These are phyloP conservation scores for Boletus sp. DNA, from an alignment of 1,284 basidiomycete genomes.

Conservation along the genomic window DNA sequence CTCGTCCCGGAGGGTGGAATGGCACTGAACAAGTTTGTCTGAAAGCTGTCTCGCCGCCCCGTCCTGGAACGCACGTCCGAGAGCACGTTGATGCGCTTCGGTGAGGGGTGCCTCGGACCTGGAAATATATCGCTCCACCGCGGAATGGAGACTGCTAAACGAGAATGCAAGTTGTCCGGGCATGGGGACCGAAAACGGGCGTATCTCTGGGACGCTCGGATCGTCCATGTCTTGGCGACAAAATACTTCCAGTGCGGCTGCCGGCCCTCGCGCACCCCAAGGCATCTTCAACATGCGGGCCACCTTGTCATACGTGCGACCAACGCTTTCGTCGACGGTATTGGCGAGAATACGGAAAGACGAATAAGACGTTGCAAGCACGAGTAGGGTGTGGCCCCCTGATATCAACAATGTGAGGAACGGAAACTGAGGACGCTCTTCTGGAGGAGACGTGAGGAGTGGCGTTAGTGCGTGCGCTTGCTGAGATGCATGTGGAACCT, in stretches of 20 bases:
- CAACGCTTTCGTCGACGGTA: constrained; percentile 75
- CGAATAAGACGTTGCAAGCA: constrained; percentile 61
- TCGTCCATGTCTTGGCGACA: constrained; percentile 37
- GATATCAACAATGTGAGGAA: constrained; percentile 86
- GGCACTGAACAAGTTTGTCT: constrained; percentile 63
- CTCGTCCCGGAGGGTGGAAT: constrained; percentile 45
- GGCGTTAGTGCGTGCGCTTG: constrained; percentile 93
- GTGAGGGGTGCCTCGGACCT: constrained; percentile 21
- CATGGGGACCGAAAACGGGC: constrained; percentile 52
- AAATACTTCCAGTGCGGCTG: constrained; percentile 75
- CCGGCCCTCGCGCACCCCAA: constrained; percentile 60
- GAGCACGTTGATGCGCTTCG: constrained; percentile 38
- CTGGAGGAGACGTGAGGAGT: constrained; percentile 58
- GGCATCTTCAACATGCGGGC: constrained; percentile 64
- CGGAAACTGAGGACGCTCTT: constrained; percentile 62
- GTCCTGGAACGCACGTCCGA: constrained; percentile 72
- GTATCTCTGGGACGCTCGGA: constrained; percentile 32
- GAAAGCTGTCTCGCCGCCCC: constrained; percentile 71
- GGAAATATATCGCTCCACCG: constrained; percentile 51
- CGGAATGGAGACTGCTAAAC: constrained; percentile 69
- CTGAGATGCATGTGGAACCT: constrained; percentile 36
- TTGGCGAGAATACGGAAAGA: constrained; percentile 72
- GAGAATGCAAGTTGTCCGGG: constrained; percentile 64
- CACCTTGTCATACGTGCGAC: constrained; percentile 77
- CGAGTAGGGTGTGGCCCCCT: constrained; percentile 86